Conservation (phyloP, 2,329 filamentous ascomycete genomes). For the Penicillium brasilianum region DNA sequence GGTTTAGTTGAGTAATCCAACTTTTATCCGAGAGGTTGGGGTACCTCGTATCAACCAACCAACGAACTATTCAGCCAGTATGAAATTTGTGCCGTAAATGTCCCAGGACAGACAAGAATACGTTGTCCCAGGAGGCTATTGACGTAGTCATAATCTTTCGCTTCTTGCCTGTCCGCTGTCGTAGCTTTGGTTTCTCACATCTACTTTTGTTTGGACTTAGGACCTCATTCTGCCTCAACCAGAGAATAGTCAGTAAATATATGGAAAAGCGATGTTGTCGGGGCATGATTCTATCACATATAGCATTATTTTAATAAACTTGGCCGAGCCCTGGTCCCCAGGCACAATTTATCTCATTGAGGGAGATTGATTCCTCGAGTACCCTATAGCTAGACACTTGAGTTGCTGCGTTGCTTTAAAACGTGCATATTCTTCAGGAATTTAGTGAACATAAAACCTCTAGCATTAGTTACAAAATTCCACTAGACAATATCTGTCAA, state of each 20-base stretch:
- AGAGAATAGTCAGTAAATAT: slow-evolving; percentile 1
- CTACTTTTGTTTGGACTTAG: not conserved
- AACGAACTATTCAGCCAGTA: not conserved
- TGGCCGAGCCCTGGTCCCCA: not conserved
- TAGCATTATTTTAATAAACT: not conserved
- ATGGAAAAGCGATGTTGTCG: not conserved
- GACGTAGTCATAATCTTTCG: not conserved
- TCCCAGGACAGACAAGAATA: not conserved
- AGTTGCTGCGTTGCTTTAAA: not conserved
- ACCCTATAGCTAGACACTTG: not conserved
- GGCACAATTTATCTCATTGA: not conserved
- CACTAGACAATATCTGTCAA: slow-evolving; percentile 1
- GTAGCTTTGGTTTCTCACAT: not conserved
- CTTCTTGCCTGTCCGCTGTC: not conserved
- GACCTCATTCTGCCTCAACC: not conserved
- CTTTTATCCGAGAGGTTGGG: too few relatives aligned
- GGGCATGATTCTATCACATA: not conserved
- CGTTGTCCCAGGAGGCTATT: not conserved
- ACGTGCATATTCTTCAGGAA: not conserved
- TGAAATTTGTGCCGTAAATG: not conserved
- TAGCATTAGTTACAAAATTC: not conserved
- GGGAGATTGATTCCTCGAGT: not conserved
- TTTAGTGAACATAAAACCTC: not conserved
- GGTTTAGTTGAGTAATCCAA: too few relatives aligned
- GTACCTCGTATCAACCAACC: not conserved